Evolutionary conservation across 495 filamentous ascomycete species (phyloP), one percentile per base, ranked within the genome.

Genomic region (Penicillium subrubescens): DNA sequence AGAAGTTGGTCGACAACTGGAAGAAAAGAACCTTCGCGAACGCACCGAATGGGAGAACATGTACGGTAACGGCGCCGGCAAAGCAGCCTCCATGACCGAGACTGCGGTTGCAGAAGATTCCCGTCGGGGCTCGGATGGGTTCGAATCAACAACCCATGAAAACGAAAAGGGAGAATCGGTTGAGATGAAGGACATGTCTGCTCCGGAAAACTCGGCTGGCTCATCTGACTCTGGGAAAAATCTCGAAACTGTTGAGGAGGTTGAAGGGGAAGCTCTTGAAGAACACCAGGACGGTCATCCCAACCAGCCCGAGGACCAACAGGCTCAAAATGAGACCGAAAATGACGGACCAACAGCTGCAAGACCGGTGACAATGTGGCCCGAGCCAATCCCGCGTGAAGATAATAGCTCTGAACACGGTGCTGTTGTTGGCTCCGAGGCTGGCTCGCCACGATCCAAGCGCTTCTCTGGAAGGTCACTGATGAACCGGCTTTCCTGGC

Each of bases 41-140:
- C 83, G 89, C 23, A 79, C 80, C 31, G 84, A 88, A 67, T 98
- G 94, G 94, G 94, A 97, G 74, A 85, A 85, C 15, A 82, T 85
- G 37, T 96, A 95, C 19, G 76, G 76, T 5, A 82, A 90, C 54
- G 57, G 73, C 74, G 66, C 72, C 10, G 58, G 35, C 25, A 65
- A 71, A 58, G 62, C 23, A 31, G 56, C 44, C 15, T 74, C 71
- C 2, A 25, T 72, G 43, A 64, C 71, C 3, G 73, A 75, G 11
- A 76, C 77, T 6, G 76, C 75, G 6, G 67, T 76, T 15, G 65
- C 68, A 6, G 72, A 73, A 23, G 75, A 73, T 15, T 68, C 72
- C 1, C 82, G 62, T 59, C 71, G 61, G 44, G 64, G 67, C 17
- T 69, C 61, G 67, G 68, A 71, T 66, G 67, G 21, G 8, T 50